These are phyloP conservation scores for Hippophae rhamnoides DNA, from an alignment of 306 rosid species.

Conservation along the genomic window DNA sequence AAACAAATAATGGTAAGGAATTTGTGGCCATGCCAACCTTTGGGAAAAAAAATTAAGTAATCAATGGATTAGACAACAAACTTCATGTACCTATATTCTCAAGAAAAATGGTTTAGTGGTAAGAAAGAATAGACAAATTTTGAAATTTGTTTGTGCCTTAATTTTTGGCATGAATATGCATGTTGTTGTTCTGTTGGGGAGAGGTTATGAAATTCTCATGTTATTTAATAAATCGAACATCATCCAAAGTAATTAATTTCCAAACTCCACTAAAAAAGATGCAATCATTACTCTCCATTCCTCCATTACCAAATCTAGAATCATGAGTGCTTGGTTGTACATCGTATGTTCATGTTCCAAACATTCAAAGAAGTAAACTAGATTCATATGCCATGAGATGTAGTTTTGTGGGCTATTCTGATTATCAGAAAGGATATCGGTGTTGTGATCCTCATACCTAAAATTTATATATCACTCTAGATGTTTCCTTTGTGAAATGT, in stretches of 20 bases:
- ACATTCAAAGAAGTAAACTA: neutral
- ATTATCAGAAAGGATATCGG: too few species aligned
- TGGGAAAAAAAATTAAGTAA: too few species aligned
- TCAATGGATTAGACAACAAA: too few species aligned
- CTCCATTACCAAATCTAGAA: conserved; percentile 1
- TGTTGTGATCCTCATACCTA: neutral
- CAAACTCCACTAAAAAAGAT: neutral
- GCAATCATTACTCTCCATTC: neutral
- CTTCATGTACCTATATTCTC: too few species aligned
- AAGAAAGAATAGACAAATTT: too few species aligned
- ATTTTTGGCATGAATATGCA: neutral
- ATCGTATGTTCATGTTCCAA: neutral
- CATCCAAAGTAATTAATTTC: neutral
- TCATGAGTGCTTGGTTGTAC: neutral
- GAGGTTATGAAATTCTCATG: neutral
- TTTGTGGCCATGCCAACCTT: too few species aligned
- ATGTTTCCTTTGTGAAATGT: neutral
- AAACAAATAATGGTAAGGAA: neutral
- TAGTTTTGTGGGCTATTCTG: too few species aligned
- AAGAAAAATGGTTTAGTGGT: too few species aligned
- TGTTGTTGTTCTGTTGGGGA: neutral
- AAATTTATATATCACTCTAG: neutral
- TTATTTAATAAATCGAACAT: neutral
- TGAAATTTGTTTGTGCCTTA: too few species aligned
- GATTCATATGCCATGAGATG: neutral